Base-by-base conservation (phyloP, 768 basidiomycete species). In the Naganishia friedmannii region DNA sequence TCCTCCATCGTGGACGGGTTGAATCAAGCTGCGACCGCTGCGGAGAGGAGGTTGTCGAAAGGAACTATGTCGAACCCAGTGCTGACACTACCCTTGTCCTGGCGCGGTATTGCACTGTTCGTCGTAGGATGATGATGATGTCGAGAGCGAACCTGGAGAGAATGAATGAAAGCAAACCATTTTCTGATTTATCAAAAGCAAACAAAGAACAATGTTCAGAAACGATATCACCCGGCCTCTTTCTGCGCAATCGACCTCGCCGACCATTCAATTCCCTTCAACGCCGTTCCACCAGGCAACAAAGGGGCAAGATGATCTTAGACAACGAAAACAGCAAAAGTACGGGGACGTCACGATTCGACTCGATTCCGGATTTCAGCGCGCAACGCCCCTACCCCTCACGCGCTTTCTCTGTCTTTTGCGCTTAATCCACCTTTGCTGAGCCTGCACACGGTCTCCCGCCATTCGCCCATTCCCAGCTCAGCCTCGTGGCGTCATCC, bases 381-480 rank as follows among this genome's bases (percentile, higher is more conserved):
- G 45, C 45, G 15, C 45, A 8, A 15, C 21, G 45, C 45, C 5
- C 21, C 45, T 21, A 15, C 3, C 4, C 7, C 15, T 21, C n/a
- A n/a, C n/a, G 48, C 48, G 48, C 48, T 51, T 51, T 51, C 48
- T 12, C 48, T 23, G 7, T 8, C 48, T 26, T 21, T 26, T 51
- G 48, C 48, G 48, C 48, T 51, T 42, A 42, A n/a, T 7, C 48
- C 1, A 7, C n/a, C n/a, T n/a, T 13, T n/a, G 6, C 19, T 21
- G 45, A n/a, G 48, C 21, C 48, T 51, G n/a, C 48, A 21, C n/a
- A n/a, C 48, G n/a, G 23, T 3, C 48, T 7, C n/a, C 48, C 7
- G 48, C 48, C 48, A 51, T 51, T 51, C 48, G 48, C 48, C 48
- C 48, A 21, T 51, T 51, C 48, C 48, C 48, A n/a, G 48, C 48